Base-by-base conservation (phyloP, 768 basidiomycete species). In the Boletus reticulatus region DNA sequence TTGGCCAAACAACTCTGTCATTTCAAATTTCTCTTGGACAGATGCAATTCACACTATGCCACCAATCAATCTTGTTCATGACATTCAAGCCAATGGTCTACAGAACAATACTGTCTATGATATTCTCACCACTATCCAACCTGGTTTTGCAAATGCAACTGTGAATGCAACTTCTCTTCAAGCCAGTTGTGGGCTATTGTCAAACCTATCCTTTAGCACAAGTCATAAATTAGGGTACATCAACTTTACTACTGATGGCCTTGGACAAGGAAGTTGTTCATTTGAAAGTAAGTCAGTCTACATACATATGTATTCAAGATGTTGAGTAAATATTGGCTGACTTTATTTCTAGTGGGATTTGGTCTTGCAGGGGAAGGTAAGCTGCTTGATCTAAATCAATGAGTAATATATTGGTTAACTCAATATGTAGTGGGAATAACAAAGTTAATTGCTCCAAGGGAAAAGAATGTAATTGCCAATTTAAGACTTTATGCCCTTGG, bases 21-120 rank as follows among this genome's bases (percentile, higher is more conserved):
- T 65, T 27, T 7, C 37, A 34, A 31, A 39, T 16, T 4, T 19
- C 0, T 5, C 10, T 4, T 63, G 62, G 62, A 5, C 8, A 41
- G 3, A 6, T 11, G 4, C 39, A 27, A 22, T 32, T 14, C 37
- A 47, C 16, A 27, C 29, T 34, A 27, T 48, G 19, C 52, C 62
- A 41, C 32, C 63, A 20, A 43, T 10, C 6, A 43, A 1, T n/a
- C 19, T 32, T 13, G 12, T 62, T 2, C 1, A 37, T 12, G 19
- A 27, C 9, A 9, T 57, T 7, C 45, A 48, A 4, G 55, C 50
- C 0, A 31, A 13, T 47, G 63, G 64, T n/a, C 41, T 65, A 0
- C 9, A 48, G 3, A 53, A 62, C 19, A 65, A 57, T 7, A 50
- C 53, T 0, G 8, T 64, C 5, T 66, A 63, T 59, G 62, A 63